Percentiles rank a stretch among this genome's conserved stretches.
These are phyloP conservation scores for Monosporascus sp. DNA, from an alignment of 2,329 filamentous ascomycete species.

Conservation along the genomic window DNA sequence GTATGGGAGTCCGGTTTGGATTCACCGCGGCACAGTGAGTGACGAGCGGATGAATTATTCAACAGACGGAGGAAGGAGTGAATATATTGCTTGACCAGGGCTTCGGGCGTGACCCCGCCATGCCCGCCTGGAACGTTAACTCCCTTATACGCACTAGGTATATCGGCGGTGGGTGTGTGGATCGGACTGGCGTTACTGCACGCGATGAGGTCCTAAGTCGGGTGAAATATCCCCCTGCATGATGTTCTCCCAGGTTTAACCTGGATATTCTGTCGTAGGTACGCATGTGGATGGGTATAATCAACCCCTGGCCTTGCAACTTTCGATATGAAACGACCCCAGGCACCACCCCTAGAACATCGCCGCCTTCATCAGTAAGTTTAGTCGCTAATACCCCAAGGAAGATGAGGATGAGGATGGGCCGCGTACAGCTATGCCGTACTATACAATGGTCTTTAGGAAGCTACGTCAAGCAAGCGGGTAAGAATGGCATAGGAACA, in stretches of 20 bases:
- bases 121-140: slow-evolving; percentile 18
- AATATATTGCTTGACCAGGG: background rate
- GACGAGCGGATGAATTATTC: background rate
- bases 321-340: too few species aligned
- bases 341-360: too few species aligned
- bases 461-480: background rate
- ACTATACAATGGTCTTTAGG: background rate
- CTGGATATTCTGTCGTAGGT: background rate
- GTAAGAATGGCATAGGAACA: too few species aligned
- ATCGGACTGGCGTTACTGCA: slow-evolving; percentile 21
- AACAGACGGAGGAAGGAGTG: background rate
- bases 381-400: too few species aligned
- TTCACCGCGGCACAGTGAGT: background rate
- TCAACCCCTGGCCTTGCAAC: too few species aligned
- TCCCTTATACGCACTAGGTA: background rate
- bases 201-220: slow-evolving; percentile 13
- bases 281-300: too few species aligned
- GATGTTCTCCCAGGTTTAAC: background rate
- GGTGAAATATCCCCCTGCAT: slow-evolving; percentile 23
- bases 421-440: too few species aligned
- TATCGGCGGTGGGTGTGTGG: slow-evolving; percentile 8
- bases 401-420: too few species aligned
- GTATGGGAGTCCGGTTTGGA: background rate
- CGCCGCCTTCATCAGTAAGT: too few species aligned
- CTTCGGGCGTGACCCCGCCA: slow-evolving; percentile 2